phyloP scores from a whole-genome alignment of 2,329 filamentous ascomycete genomes.

The Talaromyces sp. region DNA sequence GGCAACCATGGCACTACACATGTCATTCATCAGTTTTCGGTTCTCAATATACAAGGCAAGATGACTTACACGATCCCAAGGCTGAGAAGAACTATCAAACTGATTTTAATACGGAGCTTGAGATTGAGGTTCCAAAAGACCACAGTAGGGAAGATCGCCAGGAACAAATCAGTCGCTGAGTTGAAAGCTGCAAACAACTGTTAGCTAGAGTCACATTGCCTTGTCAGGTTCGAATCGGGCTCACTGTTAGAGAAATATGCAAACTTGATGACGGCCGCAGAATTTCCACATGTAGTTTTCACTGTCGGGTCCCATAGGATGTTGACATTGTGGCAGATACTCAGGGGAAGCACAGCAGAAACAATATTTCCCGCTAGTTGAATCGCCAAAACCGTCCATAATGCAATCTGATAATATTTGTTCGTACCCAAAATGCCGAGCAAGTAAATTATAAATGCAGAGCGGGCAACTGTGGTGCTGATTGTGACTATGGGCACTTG shows the following conservation, averaged over 20 bases:
- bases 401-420: constrained; percentile 20
- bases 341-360: constrained; percentile 31
- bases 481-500: constrained; percentile 32
- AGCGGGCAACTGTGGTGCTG: constrained; percentile 33
- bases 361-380: constrained; percentile 30
- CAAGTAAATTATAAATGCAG: constrained; percentile 32
- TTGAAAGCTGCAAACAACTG: constrained; percentile 24
- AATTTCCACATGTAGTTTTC: constrained; percentile 29
- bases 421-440: constrained; percentile 31
- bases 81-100: constrained; percentile 31
- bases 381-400: constrained; percentile 28
- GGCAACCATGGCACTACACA: constrained; percentile 32
- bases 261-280: constrained; percentile 25
- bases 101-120: constrained; percentile 31
- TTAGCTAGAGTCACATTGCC: background rate
- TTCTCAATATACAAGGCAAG: background rate
- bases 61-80: constrained; percentile 31
- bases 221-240: constrained; percentile 1
- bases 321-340: constrained; percentile 28
- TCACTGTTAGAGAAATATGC: constrained; percentile 34
- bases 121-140: constrained; percentile 36
- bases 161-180: constrained; percentile 31
- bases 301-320: constrained; percentile 28
- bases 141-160: constrained; percentile 32
- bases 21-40: constrained; percentile 1